These are phyloP conservation scores for Cornus florida DNA, from an alignment of 148 eudicot genomes.

Conservation along the genomic window DNA sequence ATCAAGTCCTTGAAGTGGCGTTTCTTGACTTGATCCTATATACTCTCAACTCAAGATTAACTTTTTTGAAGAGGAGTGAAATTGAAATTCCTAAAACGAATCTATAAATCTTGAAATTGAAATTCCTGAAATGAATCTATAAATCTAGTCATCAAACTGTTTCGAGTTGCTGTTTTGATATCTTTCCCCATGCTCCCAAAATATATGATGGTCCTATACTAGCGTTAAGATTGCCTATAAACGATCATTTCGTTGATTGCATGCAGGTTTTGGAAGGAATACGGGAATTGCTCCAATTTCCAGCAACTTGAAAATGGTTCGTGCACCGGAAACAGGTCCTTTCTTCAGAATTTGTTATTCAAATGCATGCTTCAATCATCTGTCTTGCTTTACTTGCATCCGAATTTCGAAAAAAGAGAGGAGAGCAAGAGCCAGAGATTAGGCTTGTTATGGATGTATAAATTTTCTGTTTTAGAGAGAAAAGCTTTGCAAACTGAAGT, in stretches of 20 bases:
- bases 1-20: neutral
- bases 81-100: too few relatives aligned
- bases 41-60: neutral
- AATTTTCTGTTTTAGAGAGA: neutral
- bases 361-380: neutral
- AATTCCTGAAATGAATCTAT: too few relatives aligned
- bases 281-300: constrained; percentile 66
- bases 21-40: neutral
- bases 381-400: neutral
- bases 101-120: too few relatives aligned
- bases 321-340: too few relatives aligned
- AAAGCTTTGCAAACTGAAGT: neutral
- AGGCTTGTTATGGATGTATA: neutral
- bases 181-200: neutral
- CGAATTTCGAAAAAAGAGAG: neutral
- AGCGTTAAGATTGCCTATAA: neutral
- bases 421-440: neutral
- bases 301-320: constrained; percentile 7
- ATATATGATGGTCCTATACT: neutral
- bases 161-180: neutral
- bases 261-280: constrained; percentile 82
- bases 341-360: neutral
- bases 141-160: neutral
- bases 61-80: neutral
- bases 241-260: neutral